Base-by-base conservation (phyloP, 768 basidiomycete species). In the Glaciozyma antarctica region DNA sequence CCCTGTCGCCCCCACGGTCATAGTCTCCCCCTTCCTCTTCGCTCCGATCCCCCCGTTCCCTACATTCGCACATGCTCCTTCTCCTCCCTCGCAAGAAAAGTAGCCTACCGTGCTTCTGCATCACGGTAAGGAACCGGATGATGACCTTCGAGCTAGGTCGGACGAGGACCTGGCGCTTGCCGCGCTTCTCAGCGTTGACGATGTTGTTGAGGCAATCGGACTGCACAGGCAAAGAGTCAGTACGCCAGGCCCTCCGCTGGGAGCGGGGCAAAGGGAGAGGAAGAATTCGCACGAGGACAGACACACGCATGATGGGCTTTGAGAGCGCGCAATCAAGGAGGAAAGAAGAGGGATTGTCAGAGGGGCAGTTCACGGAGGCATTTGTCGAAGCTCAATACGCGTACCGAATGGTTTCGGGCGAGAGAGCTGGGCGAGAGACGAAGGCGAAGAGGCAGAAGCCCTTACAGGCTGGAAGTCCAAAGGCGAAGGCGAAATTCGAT, bases 151-250 rank as follows among this genome's bases (percentile, higher is more conserved):
- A 94, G 6, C 88, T 90, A 62, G 95, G 95, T 58, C 94, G 86
- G 79, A 99, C 85, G 74, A 99, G 87, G 68, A 99, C 95, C 81
- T 99, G 95, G 75, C 95, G 90, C 83, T 99, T 99, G 76, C 95
- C 95, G 76, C 92, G 89, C 77, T 91, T 90, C 82, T 98, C 95
- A 76, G 95, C 95, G 73, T 99, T 99, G 86, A 95, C 63, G 56
- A 73, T 73, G 72, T 73, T 73, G 72, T 73, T 81, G 63, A 81
- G 77, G 75, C 80, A 88, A 83, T 83, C 83, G 81, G 88, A 82
- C 69, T 68, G 70, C 38, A 71, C 64, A 64, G 70, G 62, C 51
- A 67, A 59, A 65, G 47, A 21, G n/a, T 24, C 19, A 24, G 47
- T 48, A 48, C 21, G 47, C n/a, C 47, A 48, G 47, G n/a, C 22